Conservation (phyloP, 176 grass and related monocot genomes). For the Musa schizocarpa region DNA sequence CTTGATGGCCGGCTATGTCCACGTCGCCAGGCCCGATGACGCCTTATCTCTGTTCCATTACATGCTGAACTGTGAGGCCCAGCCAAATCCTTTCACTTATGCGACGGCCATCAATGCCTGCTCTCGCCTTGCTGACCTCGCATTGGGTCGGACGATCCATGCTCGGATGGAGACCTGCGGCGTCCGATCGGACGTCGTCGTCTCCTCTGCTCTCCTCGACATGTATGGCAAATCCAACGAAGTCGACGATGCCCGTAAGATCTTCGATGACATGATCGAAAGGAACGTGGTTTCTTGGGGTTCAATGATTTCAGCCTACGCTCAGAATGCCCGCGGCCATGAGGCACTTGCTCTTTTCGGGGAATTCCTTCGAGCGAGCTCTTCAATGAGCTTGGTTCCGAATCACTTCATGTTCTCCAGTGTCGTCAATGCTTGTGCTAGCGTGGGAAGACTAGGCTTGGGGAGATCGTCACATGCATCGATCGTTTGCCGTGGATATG, state of each 20-base stretch:
- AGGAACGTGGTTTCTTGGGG: constrained; percentile 54
- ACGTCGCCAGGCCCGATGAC: constrained; percentile 13
- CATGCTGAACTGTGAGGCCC: constrained; percentile 28
- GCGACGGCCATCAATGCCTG: constrained; percentile 40
- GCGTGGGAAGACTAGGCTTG: constrained; percentile 31
- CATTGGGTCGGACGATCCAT: constrained; percentile 48
- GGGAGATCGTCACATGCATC: constrained; percentile 47
- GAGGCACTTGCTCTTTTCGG: constrained; percentile 46
- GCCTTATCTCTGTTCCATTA: constrained; percentile 34
- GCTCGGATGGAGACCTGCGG: constrained; percentile 37
- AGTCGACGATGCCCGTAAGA: constrained; percentile 26
- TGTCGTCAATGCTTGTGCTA: constrained; percentile 45
- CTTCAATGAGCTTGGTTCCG: constrained; percentile 8
- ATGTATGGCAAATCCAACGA: constrained; percentile 70
- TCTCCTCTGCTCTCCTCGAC: constrained; percentile 49
- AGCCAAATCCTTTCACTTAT: constrained; percentile 49
- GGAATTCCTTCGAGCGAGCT: constrained; percentile 19
- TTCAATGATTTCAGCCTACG: constrained; percentile 56
- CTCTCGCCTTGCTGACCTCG: constrained; percentile 42
- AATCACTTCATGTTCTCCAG: constrained; percentile 80
- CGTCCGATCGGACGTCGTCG: constrained; percentile 21
- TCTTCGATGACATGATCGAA: constrained; percentile 55
- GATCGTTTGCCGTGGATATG: constrained; percentile 32
- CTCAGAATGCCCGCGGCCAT: constrained; percentile 51
- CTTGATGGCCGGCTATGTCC: constrained; percentile 64